Evolutionary conservation across 2,329 filamentous ascomycete species (phyloP), one percentile per base, ranked within the genome.

Genomic region (Penicillium sp.): DNA sequence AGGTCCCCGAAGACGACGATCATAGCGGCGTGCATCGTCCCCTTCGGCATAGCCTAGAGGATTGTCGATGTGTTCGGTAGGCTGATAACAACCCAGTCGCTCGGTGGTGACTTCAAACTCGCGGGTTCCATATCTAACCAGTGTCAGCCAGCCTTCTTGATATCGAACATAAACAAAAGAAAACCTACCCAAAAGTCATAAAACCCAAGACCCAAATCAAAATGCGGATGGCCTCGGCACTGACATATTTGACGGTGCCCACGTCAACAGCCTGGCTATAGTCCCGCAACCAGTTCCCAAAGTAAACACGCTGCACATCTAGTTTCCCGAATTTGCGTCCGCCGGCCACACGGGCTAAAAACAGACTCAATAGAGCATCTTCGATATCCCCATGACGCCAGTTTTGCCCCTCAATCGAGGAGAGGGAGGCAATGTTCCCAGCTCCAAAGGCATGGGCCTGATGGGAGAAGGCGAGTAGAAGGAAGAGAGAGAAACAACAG

Each of bases 241-340:
- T 90, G 47, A 95, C 88, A 54, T 82, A 78, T 70, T 95, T 95
- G 67, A 95, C 79, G 3, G 87, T 93, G 45, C 87, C 89, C 33
- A 95, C 85, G 63, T 95, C 89, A 54, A 95, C 85, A 44, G 88
- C 89, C 66, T 95, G 89, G 36, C 85, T 92, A 67, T 95, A 95
- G 66, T 95, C 89, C 39, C 79, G 79, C 22, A 95, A 77, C 89
- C 89, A 95, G 71, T 95, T 95, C 48, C 89, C 89, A 69, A 95
- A 95, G 71, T 95, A 95, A 47, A 93, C 85, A 44, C 88, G 79
- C 48, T 89, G 85, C 46, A 95, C 84, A 59, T 82, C 84, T 57
- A 94, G 77, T 70, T 92, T 92, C 71, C 77, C 79, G 67, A 94
- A 95, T 58, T 89, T 93, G 71, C 89, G 88, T 52, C 77, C 77